phyloP scores from a whole-genome alignment of 176 grass and related monocot species.

The Puya raimondii region DNA sequence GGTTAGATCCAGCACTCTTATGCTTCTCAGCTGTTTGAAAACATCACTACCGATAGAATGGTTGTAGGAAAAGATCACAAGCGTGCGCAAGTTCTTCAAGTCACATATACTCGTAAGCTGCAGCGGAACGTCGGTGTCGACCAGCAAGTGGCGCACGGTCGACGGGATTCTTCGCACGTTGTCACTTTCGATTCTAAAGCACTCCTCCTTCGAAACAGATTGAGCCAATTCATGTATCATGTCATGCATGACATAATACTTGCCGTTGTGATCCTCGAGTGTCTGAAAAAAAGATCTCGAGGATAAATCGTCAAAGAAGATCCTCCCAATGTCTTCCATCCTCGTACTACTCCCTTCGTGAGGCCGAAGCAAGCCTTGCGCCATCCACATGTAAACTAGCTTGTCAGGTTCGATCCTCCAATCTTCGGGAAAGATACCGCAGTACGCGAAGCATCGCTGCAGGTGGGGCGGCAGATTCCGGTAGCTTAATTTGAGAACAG shows the following conservation, averaged over 20 bases:
- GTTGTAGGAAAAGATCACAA: constrained; percentile 28
- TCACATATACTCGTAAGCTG: constrained; percentile 8
- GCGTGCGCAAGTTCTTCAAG: constrained; percentile 32
- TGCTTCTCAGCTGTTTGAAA: constrained; percentile 32
- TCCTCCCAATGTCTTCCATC: constrained; percentile 26
- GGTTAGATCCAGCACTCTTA: constrained; percentile 39
- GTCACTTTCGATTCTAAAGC: constrained; percentile 32
- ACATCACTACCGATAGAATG: constrained; percentile 23
- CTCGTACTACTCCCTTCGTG: constrained; percentile 1
- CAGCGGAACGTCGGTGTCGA: constrained; percentile 8
- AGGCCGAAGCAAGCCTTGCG: constrained; percentile 38
- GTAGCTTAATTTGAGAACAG: constrained; percentile 50
- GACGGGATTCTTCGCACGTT: constrained; percentile 17
- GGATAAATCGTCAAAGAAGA: constrained; percentile 41
- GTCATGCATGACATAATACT: constrained; percentile 47
- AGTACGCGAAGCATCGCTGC: constrained; percentile 58
- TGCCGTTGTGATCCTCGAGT: background rate
- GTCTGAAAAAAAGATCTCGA: constrained; percentile 52
- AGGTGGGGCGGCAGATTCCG: constrained; percentile 42
- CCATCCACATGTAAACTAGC: constrained; percentile 58
- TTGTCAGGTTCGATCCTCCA: constrained; percentile 29
- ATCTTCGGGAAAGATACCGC: constrained; percentile 45
- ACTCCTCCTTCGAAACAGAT: constrained; percentile 41
- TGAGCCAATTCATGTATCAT: constrained; percentile 47
- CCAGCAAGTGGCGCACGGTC: constrained; percentile 37